Evolutionary conservation across 1,284 basidiomycete genomes (phyloP).

Genomic region (Marasmius tenuissimus): DNA sequence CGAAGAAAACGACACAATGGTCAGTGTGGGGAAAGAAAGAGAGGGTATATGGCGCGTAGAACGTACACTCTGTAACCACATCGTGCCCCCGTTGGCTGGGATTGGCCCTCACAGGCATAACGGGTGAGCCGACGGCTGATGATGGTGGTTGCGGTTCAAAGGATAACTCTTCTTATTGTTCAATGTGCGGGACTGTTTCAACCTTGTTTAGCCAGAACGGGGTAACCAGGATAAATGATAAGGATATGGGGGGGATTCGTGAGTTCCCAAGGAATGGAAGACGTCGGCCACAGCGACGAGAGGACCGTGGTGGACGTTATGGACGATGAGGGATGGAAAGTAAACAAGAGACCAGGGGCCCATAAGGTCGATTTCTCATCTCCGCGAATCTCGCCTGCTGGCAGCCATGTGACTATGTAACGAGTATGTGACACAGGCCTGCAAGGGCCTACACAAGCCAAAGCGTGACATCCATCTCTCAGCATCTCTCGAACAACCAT

Average conservation of each 20-base stretch:
- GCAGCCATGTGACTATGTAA: neutral
- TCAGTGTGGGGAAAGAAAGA: slow-evolving; percentile 4
- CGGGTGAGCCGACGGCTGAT: slow-evolving; percentile 25
- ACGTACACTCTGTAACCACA: slow-evolving; percentile 75
- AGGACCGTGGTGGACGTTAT: neutral
- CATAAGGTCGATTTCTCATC: slow-evolving; percentile 1
- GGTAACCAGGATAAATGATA: neutral
- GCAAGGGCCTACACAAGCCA: too few species aligned
- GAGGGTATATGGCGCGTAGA: slow-evolving; percentile 3
- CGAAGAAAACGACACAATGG: slow-evolving; percentile 14
- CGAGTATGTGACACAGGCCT: neutral
- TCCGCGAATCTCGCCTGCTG: slow-evolving; percentile 9
- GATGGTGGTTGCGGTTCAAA: slow-evolving; percentile 8
- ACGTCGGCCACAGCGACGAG: neutral
- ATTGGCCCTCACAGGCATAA: slow-evolving; percentile 37
- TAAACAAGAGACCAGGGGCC: neutral
- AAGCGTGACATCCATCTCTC: too few species aligned
- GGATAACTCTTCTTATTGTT: slow-evolving; percentile 3
- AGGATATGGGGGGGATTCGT: neutral
- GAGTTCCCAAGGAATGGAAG: neutral
- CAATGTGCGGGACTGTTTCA: slow-evolving; percentile 2
- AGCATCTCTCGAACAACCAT: too few species aligned
- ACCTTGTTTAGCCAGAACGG: neutral
- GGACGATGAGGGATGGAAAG: neutral
- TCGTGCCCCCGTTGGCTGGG: slow-evolving; percentile 60